These are phyloP conservation scores for Canariomyces notabilis DNA, from an alignment of 2,329 filamentous ascomycete species.

Conservation along the genomic window DNA sequence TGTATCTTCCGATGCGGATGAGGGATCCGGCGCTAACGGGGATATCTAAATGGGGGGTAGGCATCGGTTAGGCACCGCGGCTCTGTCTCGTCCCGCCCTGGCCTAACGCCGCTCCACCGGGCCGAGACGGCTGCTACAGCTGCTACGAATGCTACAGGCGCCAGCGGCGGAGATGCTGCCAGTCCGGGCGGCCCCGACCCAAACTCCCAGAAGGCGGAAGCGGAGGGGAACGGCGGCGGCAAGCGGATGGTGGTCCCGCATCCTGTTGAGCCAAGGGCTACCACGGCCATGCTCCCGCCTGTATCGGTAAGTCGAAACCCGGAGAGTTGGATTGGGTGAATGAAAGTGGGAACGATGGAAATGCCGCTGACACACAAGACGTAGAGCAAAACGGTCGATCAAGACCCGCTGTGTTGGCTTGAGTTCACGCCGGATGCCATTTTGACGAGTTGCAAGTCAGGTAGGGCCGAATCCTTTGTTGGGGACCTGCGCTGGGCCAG, in stretches of 20 bases:
- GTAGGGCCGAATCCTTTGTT: slow-evolving; percentile 55
- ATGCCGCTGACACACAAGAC: slow-evolving; percentile 12
- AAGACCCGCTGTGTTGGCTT: slow-evolving; percentile 82
- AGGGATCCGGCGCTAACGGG: slow-evolving; percentile 23
- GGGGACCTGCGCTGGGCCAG: background rate
- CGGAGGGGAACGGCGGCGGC: slow-evolving; percentile 37
- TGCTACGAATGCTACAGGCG: slow-evolving; percentile 20
- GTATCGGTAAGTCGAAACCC: slow-evolving; percentile 64
- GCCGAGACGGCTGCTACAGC: slow-evolving; percentile 46
- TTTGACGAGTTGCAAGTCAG: slow-evolving; percentile 84
- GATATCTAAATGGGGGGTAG: too few species aligned
- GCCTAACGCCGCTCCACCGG: slow-evolving; percentile 43
- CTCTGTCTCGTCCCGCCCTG: slow-evolving; percentile 46
- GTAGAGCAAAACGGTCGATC: slow-evolving; percentile 75
- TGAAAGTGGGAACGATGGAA: background rate
- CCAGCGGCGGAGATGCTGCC: too few species aligned
- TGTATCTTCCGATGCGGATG: background rate
- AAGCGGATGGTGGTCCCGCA: slow-evolving; percentile 54
- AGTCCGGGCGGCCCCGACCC: too few species aligned
- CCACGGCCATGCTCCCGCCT: slow-evolving; percentile 81
- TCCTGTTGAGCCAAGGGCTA: slow-evolving; percentile 75
- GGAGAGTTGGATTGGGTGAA: background rate
- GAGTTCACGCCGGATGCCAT: slow-evolving; percentile 93
- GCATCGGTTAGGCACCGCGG: slow-evolving; percentile 52
- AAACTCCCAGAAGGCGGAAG: slow-evolving; percentile 72